Percentiles rank a stretch among this genome's conserved stretches.
Evolutionary conservation across 371 early-diverging fungal species (phyloP).

Genomic region (Haplosporangium sp.): DNA sequence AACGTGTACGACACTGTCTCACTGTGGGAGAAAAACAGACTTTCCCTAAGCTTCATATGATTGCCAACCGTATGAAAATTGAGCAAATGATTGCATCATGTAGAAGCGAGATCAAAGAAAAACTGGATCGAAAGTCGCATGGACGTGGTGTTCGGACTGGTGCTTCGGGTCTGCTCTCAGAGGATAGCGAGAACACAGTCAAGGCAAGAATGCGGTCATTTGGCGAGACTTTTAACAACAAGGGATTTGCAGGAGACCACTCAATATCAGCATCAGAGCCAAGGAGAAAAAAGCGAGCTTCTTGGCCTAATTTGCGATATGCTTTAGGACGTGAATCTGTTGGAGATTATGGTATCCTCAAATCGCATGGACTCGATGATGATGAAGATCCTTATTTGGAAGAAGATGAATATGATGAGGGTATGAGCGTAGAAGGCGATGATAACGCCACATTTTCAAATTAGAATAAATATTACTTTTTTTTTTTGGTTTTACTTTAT

Average conservation of each 20-base stretch:
- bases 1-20: slow-evolving; percentile 69
- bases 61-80: slow-evolving; percentile 80
- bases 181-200: slow-evolving; percentile 52
- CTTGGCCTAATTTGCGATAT: slow-evolving; percentile 47
- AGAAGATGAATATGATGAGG: slow-evolving; percentile 31
- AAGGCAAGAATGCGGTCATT: slow-evolving; percentile 39
- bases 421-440: slow-evolving; percentile 23
- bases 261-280: slow-evolving; percentile 10
- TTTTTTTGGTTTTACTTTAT: not conserved
- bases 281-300: slow-evolving; percentile 16
- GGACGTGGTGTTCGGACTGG: slow-evolving; percentile 12
- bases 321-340: slow-evolving; percentile 37
- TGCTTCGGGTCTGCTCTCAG: slow-evolving; percentile 27
- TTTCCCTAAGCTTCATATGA: slow-evolving; percentile 87
- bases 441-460: not conserved
- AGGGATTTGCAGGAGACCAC: not conserved
- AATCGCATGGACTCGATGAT: slow-evolving; percentile 6
- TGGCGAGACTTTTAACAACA: slow-evolving; percentile 9
- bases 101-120: slow-evolving; percentile 52
- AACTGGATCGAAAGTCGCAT: slow-evolving; percentile 28
- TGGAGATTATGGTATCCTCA: slow-evolving; percentile 18
- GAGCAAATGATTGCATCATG: slow-evolving; percentile 73
- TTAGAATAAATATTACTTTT: too few species aligned
- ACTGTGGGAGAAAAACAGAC: slow-evolving; percentile 72
- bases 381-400: slow-evolving; percentile 8